A percentile compares a stretch with the other conserved stretches of the same genome.
phyloP scores from a whole-genome alignment of 192 early-diverging fungal genomes.

The Lunasporangiospora selenospora region DNA sequence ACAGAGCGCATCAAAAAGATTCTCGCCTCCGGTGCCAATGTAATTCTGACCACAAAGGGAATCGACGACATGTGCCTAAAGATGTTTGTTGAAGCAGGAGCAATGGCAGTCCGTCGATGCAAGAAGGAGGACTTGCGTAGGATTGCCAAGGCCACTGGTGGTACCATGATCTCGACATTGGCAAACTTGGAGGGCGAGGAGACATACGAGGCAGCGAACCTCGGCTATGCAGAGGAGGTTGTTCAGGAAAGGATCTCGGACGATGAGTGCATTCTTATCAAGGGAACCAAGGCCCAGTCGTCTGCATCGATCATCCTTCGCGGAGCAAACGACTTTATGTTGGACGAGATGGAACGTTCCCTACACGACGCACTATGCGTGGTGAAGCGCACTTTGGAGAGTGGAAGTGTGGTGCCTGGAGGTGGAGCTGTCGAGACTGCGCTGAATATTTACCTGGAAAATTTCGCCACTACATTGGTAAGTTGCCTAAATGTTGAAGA shows the following conservation, averaged over 20 bases:
- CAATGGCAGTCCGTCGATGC: conserved; percentile 95
- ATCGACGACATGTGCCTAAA: conserved; percentile 99
- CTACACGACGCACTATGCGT: conserved; percentile 95
- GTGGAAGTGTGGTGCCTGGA: conserved; percentile 95
- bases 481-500: conserved; percentile 3
- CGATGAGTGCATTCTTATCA: conserved; percentile 97
- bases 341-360: conserved; percentile 99
- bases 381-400: conserved; percentile 97
- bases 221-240: conserved; percentile 95
- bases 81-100: conserved; percentile 97
- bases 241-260: conserved; percentile 97
- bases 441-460: conserved; percentile 95
- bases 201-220: conserved; percentile 87
- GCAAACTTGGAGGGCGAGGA: conserved; percentile 99
- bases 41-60: conserved; percentile 97
- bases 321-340: conserved; percentile 99
- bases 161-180: conserved; percentile 91
- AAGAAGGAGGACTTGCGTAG: conserved; percentile 97
- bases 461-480: conserved; percentile 96
- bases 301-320: conserved; percentile 95
- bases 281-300: conserved; percentile 87
- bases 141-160: conserved; percentile 97
- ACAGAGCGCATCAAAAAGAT: conserved; percentile 97
- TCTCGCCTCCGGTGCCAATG: conserved; percentile 93
- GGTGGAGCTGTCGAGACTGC: conserved; percentile 97